Evolutionary conservation across 2,329 filamentous ascomycete genomes (phyloP).

Genomic region (Ophiognomonia clavigignenti-juglandacearum): DNA sequence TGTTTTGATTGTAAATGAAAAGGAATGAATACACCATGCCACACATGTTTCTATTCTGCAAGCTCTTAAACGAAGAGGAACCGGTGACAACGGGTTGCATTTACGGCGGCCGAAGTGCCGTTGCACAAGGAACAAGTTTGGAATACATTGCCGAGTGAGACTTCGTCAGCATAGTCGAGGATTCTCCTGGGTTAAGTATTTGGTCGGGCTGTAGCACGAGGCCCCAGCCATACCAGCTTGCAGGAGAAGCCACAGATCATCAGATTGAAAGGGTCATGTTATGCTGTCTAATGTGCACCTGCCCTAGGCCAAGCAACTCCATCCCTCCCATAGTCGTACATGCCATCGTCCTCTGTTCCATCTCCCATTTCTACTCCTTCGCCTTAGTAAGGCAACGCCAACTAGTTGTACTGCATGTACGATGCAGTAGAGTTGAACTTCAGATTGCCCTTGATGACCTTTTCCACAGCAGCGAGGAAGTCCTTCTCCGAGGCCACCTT

Average conservation of each 20-base stretch:
- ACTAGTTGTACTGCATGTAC: conserved; percentile 98
- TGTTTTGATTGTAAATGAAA: neutral
- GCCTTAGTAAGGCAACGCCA: neutral
- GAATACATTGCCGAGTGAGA: no score
- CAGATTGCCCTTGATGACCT: conserved; percentile 98
- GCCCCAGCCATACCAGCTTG: no score
- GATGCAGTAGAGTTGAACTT: conserved; percentile 99
- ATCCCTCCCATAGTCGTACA: conserved; percentile 21
- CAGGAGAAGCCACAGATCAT: neutral
- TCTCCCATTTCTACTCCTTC: neutral
- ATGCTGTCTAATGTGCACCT: conserved; percentile 16
- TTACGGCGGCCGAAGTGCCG: no score
- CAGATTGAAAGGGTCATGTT: conserved; percentile 1
- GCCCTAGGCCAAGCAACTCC: conserved; percentile 10
- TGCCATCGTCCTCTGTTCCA: conserved; percentile 3
- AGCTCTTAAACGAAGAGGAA: no score
- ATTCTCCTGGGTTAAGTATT: no score
- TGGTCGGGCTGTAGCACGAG: no score
- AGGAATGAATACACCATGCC: neutral
- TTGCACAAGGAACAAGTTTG: no score
- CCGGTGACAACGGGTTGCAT: no score
- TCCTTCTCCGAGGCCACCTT: conserved; percentile 99
- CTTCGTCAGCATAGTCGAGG: no score
- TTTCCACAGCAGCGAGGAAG: conserved; percentile 95
- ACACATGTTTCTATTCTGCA: neutral